These are phyloP conservation scores for Sugiyamaella boreocaroliniensis DNA, from an alignment of 805 yeast genomes.

Conservation along the genomic window DNA sequence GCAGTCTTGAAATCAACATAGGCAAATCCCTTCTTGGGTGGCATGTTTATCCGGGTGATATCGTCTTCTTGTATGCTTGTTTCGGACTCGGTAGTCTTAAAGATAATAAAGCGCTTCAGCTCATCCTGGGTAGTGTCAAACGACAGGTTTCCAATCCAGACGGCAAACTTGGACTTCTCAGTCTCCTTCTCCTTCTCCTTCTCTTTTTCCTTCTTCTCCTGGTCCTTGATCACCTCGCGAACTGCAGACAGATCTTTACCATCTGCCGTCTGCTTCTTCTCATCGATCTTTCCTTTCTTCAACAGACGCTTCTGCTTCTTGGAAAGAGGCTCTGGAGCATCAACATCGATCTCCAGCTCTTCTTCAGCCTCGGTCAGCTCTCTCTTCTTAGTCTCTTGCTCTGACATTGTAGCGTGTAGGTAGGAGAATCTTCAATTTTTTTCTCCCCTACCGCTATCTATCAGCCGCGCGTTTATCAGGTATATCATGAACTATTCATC, in stretches of 20 bases:
- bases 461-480: not conserved
- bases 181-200: slow-evolving; percentile 33
- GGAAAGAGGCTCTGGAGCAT: slow-evolving; percentile 72
- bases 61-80: slow-evolving; percentile 40
- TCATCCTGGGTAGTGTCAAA: slow-evolving; percentile 79
- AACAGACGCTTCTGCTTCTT: slow-evolving; percentile 83
- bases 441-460: not conserved
- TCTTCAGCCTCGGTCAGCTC: slow-evolving; percentile 9
- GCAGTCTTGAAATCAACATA: slow-evolving; percentile 70
- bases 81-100: slow-evolving; percentile 34
- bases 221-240: slow-evolving; percentile 26
- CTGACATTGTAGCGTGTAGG: not conserved
- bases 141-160: slow-evolving; percentile 91
- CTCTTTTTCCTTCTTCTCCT: slow-evolving; percentile 33
- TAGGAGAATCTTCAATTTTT: not conserved
- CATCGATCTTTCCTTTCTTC: slow-evolving; percentile 51
- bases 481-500: no score
- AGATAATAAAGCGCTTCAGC: slow-evolving; percentile 53
- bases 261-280: slow-evolving; percentile 35
- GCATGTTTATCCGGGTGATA: slow-evolving; percentile 72
- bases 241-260: slow-evolving; percentile 31
- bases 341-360: slow-evolving; percentile 37
- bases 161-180: slow-evolving; percentile 54
- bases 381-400: slow-evolving; percentile 1
- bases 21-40: slow-evolving; percentile 72